Base-by-base conservation (phyloP, 169 alveolate genomes). In the Cryptosporidium bovis region DNA sequence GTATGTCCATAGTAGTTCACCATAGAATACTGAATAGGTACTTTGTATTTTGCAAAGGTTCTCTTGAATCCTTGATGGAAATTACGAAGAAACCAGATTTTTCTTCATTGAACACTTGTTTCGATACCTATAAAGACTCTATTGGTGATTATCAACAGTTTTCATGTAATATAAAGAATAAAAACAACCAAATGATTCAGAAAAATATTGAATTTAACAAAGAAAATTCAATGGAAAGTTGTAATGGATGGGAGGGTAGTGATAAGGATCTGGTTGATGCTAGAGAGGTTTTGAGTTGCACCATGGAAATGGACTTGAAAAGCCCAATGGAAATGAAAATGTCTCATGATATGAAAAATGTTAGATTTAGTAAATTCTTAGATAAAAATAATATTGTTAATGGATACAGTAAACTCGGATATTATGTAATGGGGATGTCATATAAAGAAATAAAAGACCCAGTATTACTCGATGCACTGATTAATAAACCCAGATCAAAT, bases 1-100 rank as follows among this genome's bases (percentile, higher is more conserved):
- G 87, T 40, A 77, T 62, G 71, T 77, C 87, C 27, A 77, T 77
- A 1, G 87, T 77, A 1, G 51, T 77, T 1, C 87, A 77, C 33
- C 69, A 60, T 51, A 31, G 87, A 40, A 40, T 60, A 58, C n/a
- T 60, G 5, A 60, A 77, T 34, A 56, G 51, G 18, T 77, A 77
- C 51, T 77, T 46, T 53, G 16, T 77, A 3, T 77, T 77, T 24
- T 77, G 87, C 24, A 77, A 77, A 8, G 87, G 87, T 1, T 56
- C 87, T 1, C 44, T 58, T 20, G 87, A 77, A 18, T 60, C 51
- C 12, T 40, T 77, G 64, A 10, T 64, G 5, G 33, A 77, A 8
- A 40, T 69, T n/a, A 50, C 83, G 20, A 8, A 8, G 48, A 40
- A 40, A 8, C 48, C 48, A 8, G 10, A 8, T 8, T 40, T 0